phyloP scores from a whole-genome alignment of 805 yeast species.

The Cyberlindnera americana region DNA sequence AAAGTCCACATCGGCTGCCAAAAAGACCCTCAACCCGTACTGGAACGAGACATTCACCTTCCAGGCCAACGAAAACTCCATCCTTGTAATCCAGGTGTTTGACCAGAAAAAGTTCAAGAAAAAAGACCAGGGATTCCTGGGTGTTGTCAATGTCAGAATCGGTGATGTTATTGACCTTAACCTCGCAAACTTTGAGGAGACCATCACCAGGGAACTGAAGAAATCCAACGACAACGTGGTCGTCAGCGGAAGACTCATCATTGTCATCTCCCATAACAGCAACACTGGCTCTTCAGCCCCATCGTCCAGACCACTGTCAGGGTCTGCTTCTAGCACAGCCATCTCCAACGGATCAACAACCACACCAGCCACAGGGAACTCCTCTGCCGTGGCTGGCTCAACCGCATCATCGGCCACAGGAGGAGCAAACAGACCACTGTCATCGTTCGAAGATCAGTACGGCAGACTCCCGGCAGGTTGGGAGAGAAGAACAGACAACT shows the following conservation, averaged over 20 bases:
- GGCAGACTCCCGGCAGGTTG: conserved; percentile 98
- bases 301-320: conserved; percentile 22
- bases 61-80: conserved; percentile 72
- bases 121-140: conserved; percentile 97
- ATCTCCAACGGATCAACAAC: conserved; percentile 18
- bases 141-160: conserved; percentile 88
- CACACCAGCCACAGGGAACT: conserved; percentile 23
- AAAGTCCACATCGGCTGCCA: conserved; percentile 88
- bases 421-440: conserved; percentile 55
- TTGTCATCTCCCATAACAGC: conserved; percentile 57
- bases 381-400: conserved; percentile 19
- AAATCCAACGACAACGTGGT: conserved; percentile 87
- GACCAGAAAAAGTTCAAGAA: conserved; percentile 97
- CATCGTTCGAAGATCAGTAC: conserved; percentile 94
- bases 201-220: conserved; percentile 88
- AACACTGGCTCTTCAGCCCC: conserved; percentile 6
- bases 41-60: conserved; percentile 94
- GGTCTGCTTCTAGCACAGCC: conserved; percentile 12
- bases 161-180: conserved; percentile 81
- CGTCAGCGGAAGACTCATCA: conserved; percentile 88
- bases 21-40: conserved; percentile 92
- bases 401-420: conserved; percentile 27
- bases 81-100: conserved; percentile 88
- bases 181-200: conserved; percentile 56
- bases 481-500: conserved; percentile 97